Percentiles rank a stretch among this genome's conserved stretches.
phyloP scores from a whole-genome alignment of 2,329 filamentous ascomycete species.

The Colletotrichum sp. region DNA sequence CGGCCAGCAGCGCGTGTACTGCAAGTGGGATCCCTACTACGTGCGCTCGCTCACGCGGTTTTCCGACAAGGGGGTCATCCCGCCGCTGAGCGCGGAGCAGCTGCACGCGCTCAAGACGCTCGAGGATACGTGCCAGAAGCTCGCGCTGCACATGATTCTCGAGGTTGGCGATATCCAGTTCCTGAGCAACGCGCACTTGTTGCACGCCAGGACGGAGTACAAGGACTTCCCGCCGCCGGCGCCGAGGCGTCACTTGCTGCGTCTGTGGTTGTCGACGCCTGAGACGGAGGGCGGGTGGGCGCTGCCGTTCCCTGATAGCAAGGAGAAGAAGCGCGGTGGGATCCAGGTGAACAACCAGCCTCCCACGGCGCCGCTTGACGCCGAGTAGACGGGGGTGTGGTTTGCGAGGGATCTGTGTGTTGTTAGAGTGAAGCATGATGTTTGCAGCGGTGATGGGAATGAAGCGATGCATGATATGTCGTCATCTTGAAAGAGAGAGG shows the following conservation, averaged over 20 bases:
- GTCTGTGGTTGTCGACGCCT: constrained; percentile 83
- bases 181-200: constrained; percentile 72
- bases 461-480: not conserved
- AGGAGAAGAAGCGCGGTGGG: constrained; percentile 85
- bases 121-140: constrained; percentile 75
- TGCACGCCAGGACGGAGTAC: constrained; percentile 84
- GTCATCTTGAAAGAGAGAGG: not conserved
- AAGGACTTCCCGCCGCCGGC: constrained; percentile 66
- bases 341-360: constrained; percentile 85
- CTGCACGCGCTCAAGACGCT: constrained; percentile 69
- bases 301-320: constrained; percentile 79
- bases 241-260: constrained; percentile 78
- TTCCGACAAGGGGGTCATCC: constrained; percentile 74
- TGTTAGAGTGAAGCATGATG: not conserved
- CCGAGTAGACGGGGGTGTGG: constrained; percentile 56
- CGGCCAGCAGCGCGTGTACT: constrained; percentile 70
- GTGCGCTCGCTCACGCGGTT: constrained; percentile 77
- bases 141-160: constrained; percentile 80
- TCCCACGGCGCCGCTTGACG: constrained; percentile 77
- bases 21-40: constrained; percentile 92
- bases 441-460: not conserved
- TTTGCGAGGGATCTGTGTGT: not conserved
- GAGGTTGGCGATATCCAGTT: constrained; percentile 91
- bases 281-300: constrained; percentile 85
- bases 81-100: constrained; percentile 72